Conservation (phyloP, 129 eudicot species). For the Chrysanthemum makinoi region DNA sequence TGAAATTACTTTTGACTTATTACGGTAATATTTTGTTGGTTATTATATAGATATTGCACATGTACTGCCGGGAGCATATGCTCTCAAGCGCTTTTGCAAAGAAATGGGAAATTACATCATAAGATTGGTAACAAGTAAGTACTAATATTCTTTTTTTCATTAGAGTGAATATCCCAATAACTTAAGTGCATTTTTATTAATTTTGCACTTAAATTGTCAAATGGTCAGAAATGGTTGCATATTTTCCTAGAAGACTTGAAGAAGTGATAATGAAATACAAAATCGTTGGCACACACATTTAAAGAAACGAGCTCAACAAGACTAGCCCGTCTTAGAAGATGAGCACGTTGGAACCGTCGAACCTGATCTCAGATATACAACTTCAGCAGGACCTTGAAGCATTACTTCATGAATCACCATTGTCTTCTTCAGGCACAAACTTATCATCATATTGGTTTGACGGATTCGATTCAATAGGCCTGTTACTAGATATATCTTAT, state of each 20-base stretch:
- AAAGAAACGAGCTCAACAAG: conserved; percentile 29
- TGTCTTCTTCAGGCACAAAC: conserved; percentile 33
- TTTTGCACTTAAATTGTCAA: conserved; percentile 4
- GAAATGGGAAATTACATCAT: conserved; percentile 34
- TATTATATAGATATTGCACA: too few relatives aligned
- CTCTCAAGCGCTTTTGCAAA: too few relatives aligned
- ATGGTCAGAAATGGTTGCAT: conserved; percentile 40
- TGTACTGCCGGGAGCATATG: too few relatives aligned
- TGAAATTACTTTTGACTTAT: too few relatives aligned
- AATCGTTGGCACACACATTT: conserved; percentile 44
- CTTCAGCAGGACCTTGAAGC: conserved; percentile 27
- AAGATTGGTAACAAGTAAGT: conserved; percentile 42
- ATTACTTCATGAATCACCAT: conserved; percentile 23
- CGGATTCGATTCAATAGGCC: conserved; percentile 22
- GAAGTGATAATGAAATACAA: conserved; percentile 43
- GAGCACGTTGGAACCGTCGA: conserved; percentile 8
- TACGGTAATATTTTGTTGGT: too few relatives aligned
- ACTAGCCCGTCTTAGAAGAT: conserved; percentile 6
- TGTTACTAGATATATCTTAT: too few relatives aligned
- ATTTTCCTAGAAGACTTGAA: conserved; percentile 42
- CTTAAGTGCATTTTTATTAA: background rate
- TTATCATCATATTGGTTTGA: conserved; percentile 23
- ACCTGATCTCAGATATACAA: conserved; percentile 23
- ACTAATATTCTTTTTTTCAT: background rate
- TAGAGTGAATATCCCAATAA: background rate